These are phyloP conservation scores for Amauroascus verrucosus DNA, from an alignment of 2,329 filamentous ascomycete species.

Conservation along the genomic window DNA sequence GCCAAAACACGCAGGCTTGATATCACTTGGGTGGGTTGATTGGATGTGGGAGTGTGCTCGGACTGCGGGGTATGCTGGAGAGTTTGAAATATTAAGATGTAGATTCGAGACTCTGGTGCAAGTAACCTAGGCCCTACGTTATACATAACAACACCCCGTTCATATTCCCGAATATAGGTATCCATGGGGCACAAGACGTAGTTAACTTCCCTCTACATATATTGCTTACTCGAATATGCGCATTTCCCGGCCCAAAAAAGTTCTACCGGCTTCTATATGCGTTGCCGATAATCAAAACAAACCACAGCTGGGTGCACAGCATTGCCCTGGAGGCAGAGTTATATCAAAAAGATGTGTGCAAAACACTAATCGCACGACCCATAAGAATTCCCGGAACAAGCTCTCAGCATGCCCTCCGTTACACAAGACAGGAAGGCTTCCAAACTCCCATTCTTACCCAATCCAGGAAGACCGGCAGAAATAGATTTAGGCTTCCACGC, in stretches of 20 bases:
- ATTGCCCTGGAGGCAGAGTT: not conserved
- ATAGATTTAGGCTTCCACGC: slow-evolving; percentile 1
- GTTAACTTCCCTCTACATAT: not conserved
- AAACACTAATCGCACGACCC: not conserved
- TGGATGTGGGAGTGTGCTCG: not conserved
- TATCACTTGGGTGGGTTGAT: not conserved
- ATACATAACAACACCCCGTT: not conserved
- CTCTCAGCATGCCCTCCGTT: not conserved
- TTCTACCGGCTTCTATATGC: no score
- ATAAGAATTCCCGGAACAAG: not conserved
- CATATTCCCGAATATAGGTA: not conserved
- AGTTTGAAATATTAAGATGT: not conserved
- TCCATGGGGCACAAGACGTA: not conserved
- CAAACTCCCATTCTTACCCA: not conserved
- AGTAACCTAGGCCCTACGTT: not conserved
- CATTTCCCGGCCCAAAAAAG: not conserved
- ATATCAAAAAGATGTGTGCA: not conserved
- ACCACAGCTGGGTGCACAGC: not conserved
- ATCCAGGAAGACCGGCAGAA: not conserved
- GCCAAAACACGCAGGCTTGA: not conserved
- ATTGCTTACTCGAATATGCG: not conserved
- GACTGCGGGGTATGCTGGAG: not conserved
- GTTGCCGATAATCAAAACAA: no score
- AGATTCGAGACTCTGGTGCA: not conserved
- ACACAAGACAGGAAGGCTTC: not conserved